Conservation (phyloP, 1,284 basidiomycete species). For the Ustilago tritici region DNA sequence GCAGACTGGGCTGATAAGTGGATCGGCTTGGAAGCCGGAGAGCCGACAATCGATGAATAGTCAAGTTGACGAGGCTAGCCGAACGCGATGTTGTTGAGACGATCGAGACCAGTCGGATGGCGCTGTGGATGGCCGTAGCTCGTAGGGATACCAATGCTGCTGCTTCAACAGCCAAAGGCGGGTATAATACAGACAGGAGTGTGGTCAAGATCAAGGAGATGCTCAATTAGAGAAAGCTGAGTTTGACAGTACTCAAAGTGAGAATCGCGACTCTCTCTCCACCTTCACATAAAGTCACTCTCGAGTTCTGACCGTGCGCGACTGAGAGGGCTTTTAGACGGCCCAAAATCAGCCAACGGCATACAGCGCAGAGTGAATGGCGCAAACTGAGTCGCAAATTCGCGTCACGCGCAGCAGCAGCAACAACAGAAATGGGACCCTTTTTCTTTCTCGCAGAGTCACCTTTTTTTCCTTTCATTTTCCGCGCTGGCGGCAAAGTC, state of each 20-base stretch:
- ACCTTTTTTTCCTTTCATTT: neutral
- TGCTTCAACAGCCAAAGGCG: neutral
- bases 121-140: neutral
- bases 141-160: neutral
- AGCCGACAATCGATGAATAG: neutral
- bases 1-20: neutral
- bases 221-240: neutral
- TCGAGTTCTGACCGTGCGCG: slow-evolving; percentile 1
- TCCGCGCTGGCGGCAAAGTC: neutral
- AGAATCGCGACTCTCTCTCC: slow-evolving; percentile 8
- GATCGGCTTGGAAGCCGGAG: neutral
- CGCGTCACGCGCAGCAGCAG: neutral
- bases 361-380: neutral
- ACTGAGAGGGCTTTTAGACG: neutral
- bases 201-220: slow-evolving; percentile 3
- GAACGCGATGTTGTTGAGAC: neutral
- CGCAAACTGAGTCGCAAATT: slow-evolving; percentile 1
- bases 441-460: neutral
- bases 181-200: slow-evolving; percentile 8
- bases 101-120: neutral
- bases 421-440: too few species aligned
- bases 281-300: neutral
- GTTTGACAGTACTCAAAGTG: neutral
- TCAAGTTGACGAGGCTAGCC: neutral
- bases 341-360: slow-evolving; percentile 1